Evolutionary conservation across 805 yeast genomes (phyloP), one percentile per base, ranked within the genome.

Genomic region (Candida maltosa): DNA sequence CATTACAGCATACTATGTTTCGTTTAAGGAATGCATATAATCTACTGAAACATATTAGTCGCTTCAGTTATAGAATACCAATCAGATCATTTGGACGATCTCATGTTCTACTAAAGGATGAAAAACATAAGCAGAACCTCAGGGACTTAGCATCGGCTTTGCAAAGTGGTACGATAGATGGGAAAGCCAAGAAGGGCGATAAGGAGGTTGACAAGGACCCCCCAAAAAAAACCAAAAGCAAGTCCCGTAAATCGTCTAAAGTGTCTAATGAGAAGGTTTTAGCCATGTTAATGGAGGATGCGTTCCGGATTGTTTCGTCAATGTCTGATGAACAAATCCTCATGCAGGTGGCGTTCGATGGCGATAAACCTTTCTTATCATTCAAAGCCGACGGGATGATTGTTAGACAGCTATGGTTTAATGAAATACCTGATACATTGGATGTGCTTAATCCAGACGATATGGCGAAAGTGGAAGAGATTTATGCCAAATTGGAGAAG

Each of bases 311-410:
- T 32, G 17, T 32, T 11, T 25, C 35, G 3, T 58, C 52, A 41
- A 64, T 65, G 70, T 49, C 65, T 12, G 50, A 52, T n/a, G 60
- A 62, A 16, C 70, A 65, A 38, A 44, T 65, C 20, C 40, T 43
- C 31, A 52, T 64, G 16, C 70, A 65, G 37, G 49, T 51, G 32
- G 59, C 54, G 37, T 46, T 65, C 28, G 69, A 62, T 38, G 51
- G 56, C 31, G 64, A 63, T n/a, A 38, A 51, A 28, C 67, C 55
- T 37, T 60, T 64, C 36, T 52, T 55, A 25, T 50, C 63, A 14
- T 54, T 54, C 36, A 52, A 58, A 4, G 54, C 65, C 9, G 58
- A 58, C 17, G 69, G 62, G 46, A 60, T 49, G 41, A 41, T 64
- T 18, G 62, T 65, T 42, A 43, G 72, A 32, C 52, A 51, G 31